phyloP scores from a whole-genome alignment of 345 rosid genomes.

The Linum tenue region DNA sequence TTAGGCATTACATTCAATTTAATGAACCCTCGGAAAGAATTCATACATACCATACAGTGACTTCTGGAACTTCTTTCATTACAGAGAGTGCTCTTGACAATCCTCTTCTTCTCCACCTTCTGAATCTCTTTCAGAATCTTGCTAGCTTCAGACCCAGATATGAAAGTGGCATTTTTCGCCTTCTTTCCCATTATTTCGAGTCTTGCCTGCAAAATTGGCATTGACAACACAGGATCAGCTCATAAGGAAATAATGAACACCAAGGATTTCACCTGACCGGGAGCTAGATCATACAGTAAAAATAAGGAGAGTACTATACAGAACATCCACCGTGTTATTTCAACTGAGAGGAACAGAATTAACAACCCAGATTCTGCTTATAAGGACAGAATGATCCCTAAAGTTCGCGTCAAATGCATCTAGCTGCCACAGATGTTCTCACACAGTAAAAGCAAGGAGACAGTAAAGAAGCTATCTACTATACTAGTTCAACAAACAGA shows the following conservation, averaged over 20 bases:
- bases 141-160: constrained; percentile 84
- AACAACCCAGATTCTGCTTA: neutral
- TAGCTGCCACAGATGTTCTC: neutral
- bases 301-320: no score
- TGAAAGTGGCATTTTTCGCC: constrained; percentile 79
- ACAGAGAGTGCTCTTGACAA: constrained; percentile 83
- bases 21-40: neutral
- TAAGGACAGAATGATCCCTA: neutral
- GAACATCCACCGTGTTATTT: no score
- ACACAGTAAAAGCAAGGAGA: neutral
- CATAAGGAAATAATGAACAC: no score
- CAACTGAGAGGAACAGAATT: no score
- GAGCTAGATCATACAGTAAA: no score
- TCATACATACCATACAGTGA: constrained; percentile 69
- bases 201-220: constrained; percentile 38
- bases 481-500: neutral
- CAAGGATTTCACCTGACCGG: no score
- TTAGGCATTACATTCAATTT: neutral
- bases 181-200: constrained; percentile 97
- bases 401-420: neutral
- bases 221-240: no score
- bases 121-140: constrained; percentile 83
- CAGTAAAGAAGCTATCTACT: neutral
- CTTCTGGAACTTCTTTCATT: constrained; percentile 95
- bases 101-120: constrained; percentile 91